These are phyloP conservation scores for Gautieria morchelliformis DNA, from an alignment of 768 basidiomycete species.

Conservation along the genomic window DNA sequence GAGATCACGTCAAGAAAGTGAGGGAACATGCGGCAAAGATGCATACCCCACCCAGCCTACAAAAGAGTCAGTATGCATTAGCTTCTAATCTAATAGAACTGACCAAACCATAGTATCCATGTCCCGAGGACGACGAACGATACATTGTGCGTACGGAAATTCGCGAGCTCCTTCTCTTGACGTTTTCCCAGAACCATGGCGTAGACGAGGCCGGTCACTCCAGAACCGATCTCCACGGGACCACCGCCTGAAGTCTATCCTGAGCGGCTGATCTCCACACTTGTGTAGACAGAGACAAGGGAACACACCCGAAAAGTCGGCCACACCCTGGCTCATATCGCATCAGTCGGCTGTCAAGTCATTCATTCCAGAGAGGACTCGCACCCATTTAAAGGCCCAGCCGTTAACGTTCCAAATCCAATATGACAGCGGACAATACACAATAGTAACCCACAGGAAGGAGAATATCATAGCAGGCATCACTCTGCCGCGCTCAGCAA, in stretches of 20 bases:
- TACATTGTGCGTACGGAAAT: constrained; percentile 86
- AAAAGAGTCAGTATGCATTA: neutral
- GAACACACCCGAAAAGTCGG: constrained; percentile 73
- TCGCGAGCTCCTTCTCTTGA: constrained; percentile 57
- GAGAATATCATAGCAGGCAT: constrained; percentile 73
- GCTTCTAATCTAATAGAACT: constrained; percentile 40
- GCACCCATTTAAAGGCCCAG: constrained; percentile 66
- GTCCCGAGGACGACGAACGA: constrained; percentile 77
- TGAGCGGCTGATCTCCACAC: constrained; percentile 8
- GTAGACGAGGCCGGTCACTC: constrained; percentile 77
- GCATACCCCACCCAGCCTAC: constrained; percentile 8
- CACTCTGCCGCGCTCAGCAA: constrained; percentile 76
- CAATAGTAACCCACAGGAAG: constrained; percentile 79
- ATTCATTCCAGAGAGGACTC: neutral
- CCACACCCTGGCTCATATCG: constrained; percentile 37
- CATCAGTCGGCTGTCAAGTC: neutral
- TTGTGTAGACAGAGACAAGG: constrained; percentile 17
- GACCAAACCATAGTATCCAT: constrained; percentile 78
- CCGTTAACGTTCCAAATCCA: constrained; percentile 79
- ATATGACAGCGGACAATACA: constrained; percentile 80
- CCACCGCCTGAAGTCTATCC: constrained; percentile 48
- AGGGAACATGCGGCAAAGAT: neutral
- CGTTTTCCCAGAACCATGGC: constrained; percentile 82
- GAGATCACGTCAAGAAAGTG: neutral
- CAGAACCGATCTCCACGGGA: constrained; percentile 82